A percentile compares a stretch with the other conserved stretches of the same genome.
phyloP scores from a whole-genome alignment of 2,329 filamentous ascomycete genomes.

The Fusarium lyarnte region DNA sequence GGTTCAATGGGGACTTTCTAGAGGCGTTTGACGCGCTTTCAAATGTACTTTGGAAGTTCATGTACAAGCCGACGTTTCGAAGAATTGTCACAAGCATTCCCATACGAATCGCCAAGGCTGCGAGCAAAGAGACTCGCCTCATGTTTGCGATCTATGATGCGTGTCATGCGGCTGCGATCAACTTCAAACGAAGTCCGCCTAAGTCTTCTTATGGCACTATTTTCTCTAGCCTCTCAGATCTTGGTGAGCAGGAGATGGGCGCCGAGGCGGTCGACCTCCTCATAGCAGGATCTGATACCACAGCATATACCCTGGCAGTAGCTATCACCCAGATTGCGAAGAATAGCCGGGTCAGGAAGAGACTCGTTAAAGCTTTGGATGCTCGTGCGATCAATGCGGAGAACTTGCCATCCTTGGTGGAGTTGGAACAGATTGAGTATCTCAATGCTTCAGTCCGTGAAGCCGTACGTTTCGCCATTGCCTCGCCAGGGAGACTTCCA shows the following conservation, averaged over 20 bases:
- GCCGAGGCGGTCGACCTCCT: neutral
- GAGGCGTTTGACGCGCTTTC: neutral
- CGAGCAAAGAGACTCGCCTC: neutral
- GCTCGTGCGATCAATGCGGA: too few relatives aligned
- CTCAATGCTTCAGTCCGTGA: neutral
- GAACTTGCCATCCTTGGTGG: neutral
- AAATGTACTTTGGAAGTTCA: neutral
- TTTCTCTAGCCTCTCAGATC: neutral
- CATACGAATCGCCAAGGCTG: neutral
- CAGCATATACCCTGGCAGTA: neutral
- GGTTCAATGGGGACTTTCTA: neutral
- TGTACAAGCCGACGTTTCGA: neutral
- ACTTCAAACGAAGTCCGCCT: neutral
- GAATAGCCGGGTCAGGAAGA: neutral
- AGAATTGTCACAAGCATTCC: neutral
- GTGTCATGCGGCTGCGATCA: neutral
- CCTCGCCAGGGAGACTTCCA: neutral
- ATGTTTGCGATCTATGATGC: neutral
- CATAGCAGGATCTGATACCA: neutral
- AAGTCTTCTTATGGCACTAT: neutral
- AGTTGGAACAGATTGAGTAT: neutral
- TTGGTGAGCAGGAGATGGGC: neutral
- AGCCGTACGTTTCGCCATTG: neutral
- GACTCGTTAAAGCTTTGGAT: neutral
- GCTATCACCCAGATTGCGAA: neutral